Evolutionary conservation across 1,284 basidiomycete genomes (phyloP).

Genomic region (Ustilago tritici): DNA sequence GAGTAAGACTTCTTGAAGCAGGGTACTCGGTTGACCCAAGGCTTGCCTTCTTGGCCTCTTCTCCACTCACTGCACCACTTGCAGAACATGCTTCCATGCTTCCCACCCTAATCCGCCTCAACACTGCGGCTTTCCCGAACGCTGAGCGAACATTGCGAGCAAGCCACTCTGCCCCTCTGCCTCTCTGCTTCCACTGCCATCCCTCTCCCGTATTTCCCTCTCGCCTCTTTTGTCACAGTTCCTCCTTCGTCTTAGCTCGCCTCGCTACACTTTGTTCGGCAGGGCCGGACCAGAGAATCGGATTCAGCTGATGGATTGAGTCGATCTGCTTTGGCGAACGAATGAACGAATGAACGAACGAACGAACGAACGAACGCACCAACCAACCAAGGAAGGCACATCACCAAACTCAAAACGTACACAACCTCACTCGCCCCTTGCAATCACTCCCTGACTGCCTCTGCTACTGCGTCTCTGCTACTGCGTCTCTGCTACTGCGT

Average conservation of each 20-base stretch:
- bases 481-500: too few relatives aligned
- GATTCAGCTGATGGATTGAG: constrained; percentile 16
- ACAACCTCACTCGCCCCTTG: background rate
- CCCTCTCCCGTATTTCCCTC: background rate
- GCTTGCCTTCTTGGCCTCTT: background rate
- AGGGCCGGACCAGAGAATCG: constrained; percentile 13
- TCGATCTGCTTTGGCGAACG: constrained; percentile 1
- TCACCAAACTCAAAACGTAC: background rate
- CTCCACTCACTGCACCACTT: background rate
- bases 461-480: background rate
- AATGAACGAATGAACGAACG: too few relatives aligned
- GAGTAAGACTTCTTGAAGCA: background rate
- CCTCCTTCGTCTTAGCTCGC: background rate
- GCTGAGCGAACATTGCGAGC: background rate
- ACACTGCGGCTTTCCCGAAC: constrained; percentile 5
- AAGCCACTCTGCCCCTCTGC: background rate
- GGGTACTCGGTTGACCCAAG: constrained; percentile 1
- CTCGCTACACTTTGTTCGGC: constrained; percentile 2
- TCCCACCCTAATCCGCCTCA: background rate
- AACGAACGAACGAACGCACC: too few relatives aligned
- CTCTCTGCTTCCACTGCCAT: too few relatives aligned
- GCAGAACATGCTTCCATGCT: background rate
- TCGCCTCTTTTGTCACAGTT: background rate
- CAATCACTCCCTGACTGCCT: background rate
- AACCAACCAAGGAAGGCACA: background rate